Evolutionary conservation across 2,329 filamentous ascomycete genomes (phyloP).

Genomic region (Falciphora oryzae): DNA sequence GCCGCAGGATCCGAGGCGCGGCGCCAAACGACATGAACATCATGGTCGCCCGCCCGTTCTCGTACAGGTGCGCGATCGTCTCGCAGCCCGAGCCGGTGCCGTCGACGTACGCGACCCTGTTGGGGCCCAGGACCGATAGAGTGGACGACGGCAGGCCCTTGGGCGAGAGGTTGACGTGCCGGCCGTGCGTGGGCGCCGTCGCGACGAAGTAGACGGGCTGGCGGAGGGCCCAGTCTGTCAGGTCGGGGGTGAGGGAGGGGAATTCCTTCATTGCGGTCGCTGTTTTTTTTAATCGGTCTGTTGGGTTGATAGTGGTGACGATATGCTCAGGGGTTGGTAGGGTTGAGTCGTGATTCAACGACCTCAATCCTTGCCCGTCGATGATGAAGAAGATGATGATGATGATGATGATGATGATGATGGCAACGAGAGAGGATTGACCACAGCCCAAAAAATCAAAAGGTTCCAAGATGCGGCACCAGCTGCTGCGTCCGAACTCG

Average conservation of each 20-base stretch:
- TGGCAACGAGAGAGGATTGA: too few relatives aligned
- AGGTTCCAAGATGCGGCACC: too few relatives aligned
- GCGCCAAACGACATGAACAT: slow-evolving; percentile 46
- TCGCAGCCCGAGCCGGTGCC: slow-evolving; percentile 70
- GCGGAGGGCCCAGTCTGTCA: slow-evolving; percentile 56
- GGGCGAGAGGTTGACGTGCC: slow-evolving; percentile 70
- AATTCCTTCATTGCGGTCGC: slow-evolving; percentile 6
- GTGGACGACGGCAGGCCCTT: slow-evolving; percentile 63
- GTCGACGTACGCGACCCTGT: slow-evolving; percentile 64
- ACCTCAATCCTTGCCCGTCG: too few relatives aligned
- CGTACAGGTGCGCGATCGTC: slow-evolving; percentile 61
- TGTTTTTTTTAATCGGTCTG: not conserved
- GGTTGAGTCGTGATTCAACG: too few relatives aligned
- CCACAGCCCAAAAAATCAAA: too few relatives aligned
- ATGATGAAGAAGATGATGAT: too few relatives aligned
- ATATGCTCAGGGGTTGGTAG: too few relatives aligned
- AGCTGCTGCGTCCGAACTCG: too few relatives aligned
- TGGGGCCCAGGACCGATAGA: slow-evolving; percentile 54
- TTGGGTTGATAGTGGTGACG: not conserved
- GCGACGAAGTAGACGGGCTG: slow-evolving; percentile 74
- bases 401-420: too few relatives aligned
- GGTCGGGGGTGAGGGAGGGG: slow-evolving; percentile 39
- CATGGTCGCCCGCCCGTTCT: slow-evolving; percentile 11
- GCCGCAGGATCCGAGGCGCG: slow-evolving; percentile 54
- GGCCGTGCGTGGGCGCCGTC: slow-evolving; percentile 60